phyloP scores from a whole-genome alignment of 1,284 basidiomycete genomes.

The Cryptococcus jaspeensis region DNA sequence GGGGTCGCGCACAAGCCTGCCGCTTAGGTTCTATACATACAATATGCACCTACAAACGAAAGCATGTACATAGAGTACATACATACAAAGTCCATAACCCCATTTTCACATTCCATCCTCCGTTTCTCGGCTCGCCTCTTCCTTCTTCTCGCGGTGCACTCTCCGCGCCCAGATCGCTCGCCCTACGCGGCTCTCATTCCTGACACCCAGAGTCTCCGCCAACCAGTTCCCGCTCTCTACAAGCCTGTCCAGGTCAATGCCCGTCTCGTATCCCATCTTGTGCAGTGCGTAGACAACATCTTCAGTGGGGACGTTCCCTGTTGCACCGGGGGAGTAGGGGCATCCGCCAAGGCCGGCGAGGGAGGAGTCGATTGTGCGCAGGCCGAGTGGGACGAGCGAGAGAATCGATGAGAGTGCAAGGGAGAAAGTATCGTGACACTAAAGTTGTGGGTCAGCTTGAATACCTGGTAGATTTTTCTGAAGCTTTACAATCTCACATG shows the following conservation, averaged over 20 bases:
- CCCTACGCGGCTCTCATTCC: slow-evolving; percentile 76
- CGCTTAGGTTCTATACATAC: neutral
- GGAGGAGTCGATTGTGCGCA: slow-evolving; percentile 59
- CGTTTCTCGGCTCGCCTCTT: slow-evolving; percentile 1
- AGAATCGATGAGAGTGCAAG: slow-evolving; percentile 61
- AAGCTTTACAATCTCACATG: slow-evolving; percentile 36
- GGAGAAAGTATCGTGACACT: slow-evolving; percentile 92
- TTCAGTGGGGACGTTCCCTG: slow-evolving; percentile 89
- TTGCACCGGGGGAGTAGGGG: slow-evolving; percentile 92
- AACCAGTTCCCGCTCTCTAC: slow-evolving; percentile 81
- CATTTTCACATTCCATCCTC: slow-evolving; percentile 13
- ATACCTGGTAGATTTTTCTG: neutral
- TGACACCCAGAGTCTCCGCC: slow-evolving; percentile 63
- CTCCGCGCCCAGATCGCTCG: slow-evolving; percentile 64
- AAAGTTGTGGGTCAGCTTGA: slow-evolving; percentile 1
- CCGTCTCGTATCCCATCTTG: slow-evolving; percentile 66
- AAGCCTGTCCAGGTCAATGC: slow-evolving; percentile 64
- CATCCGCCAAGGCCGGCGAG: slow-evolving; percentile 90
- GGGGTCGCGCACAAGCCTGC: slow-evolving; percentile 50
- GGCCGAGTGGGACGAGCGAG: slow-evolving; percentile 51
- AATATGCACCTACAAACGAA: neutral
- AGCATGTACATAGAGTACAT: neutral
- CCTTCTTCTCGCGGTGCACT: slow-evolving; percentile 24
- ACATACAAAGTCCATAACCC: neutral
- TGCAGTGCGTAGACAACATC: slow-evolving; percentile 83